phyloP scores from a whole-genome alignment of 768 basidiomycete species.

The Ramaria sp. region DNA sequence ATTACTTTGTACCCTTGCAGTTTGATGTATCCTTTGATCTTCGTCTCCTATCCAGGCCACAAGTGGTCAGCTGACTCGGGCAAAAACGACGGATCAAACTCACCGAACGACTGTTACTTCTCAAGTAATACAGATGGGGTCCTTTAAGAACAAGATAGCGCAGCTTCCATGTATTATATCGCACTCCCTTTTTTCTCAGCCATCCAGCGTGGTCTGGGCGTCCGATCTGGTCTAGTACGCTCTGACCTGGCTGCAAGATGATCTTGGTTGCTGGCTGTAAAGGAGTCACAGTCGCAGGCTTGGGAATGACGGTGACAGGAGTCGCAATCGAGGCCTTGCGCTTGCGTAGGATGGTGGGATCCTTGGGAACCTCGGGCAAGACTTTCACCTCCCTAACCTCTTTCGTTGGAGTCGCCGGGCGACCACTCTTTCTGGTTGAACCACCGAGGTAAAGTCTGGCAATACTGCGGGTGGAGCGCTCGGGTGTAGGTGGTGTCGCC shows the following conservation, averaged over 20 bases:
- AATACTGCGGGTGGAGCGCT: constrained; percentile 37
- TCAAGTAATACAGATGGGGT: constrained; percentile 78
- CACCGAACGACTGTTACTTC: constrained; percentile 54
- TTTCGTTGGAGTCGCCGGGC: constrained; percentile 28
- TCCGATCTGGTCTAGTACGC: constrained; percentile 85
- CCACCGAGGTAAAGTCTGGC: constrained; percentile 32
- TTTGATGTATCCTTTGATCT: constrained; percentile 94
- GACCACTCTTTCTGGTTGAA: constrained; percentile 31
- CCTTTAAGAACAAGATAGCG: constrained; percentile 92
- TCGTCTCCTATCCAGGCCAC: constrained; percentile 55
- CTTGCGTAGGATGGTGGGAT: constrained; percentile 41
- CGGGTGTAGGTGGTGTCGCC: constrained; percentile 10
- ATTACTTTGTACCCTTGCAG: constrained; percentile 87
- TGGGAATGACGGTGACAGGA: not conserved
- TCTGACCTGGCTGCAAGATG: constrained; percentile 37
- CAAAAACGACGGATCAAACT: constrained; percentile 14
- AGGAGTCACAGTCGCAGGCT: not conserved
- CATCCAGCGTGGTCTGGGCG: constrained; percentile 83
- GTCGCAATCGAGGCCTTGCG: constrained; percentile 19
- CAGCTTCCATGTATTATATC: constrained; percentile 87
- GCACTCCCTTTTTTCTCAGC: constrained; percentile 93
- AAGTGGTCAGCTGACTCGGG: not conserved
- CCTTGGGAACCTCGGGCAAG: not conserved
- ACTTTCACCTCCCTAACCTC: not conserved
- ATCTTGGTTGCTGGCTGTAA: not conserved